Base-by-base conservation (phyloP, 306 rosid genomes). In the Medicago lupulina region DNA sequence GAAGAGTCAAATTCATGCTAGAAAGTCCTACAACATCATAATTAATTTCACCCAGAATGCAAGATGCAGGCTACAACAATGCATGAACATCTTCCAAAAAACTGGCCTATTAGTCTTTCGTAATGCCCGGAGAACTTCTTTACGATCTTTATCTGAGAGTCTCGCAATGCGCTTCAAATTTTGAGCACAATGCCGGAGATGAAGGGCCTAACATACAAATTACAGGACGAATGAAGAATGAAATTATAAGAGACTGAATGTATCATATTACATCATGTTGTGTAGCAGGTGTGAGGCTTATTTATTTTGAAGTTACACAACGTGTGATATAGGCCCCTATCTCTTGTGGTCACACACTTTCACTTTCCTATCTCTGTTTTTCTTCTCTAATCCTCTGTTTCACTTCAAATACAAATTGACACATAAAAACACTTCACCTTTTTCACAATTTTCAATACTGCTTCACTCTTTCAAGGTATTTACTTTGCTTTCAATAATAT, bases 51-150 rank as follows among this genome's bases (percentile, higher is more conserved):
- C 55, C 68, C 14, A 63, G 23, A 41, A 13, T 50, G 44, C 54
- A 53, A 15, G 74, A 51, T 43, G 49, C 53, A 41, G 25, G 66
- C 58, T 49, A 51, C 67, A 77, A 46, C 62, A 71, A 71, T 64
- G 62, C 57, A 71, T 18, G 31, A 62, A 49, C 69, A 62, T 53
- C 4, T 38, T 71, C 57, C 40, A 18, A 61, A 40, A 40, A 39
- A 44, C 15, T 0, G 2, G 70, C 8, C 43, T 38, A n/a, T n/a
- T n/a, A n/a, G n/a, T n/a, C n/a, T n/a, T n/a, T n/a, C n/a, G n/a
- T n/a, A n/a, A n/a, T n/a, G n/a, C n/a, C n/a, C n/a, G n/a, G n/a
- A n/a, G n/a, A n/a, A n/a, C n/a, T n/a, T n/a, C n/a, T n/a, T n/a
- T n/a, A n/a, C n/a, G n/a, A n/a, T n/a, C n/a, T n/a, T n/a, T n/a